Conservation (phyloP, 257 asterid genomes). For the Eucommia ulmoides region DNA sequence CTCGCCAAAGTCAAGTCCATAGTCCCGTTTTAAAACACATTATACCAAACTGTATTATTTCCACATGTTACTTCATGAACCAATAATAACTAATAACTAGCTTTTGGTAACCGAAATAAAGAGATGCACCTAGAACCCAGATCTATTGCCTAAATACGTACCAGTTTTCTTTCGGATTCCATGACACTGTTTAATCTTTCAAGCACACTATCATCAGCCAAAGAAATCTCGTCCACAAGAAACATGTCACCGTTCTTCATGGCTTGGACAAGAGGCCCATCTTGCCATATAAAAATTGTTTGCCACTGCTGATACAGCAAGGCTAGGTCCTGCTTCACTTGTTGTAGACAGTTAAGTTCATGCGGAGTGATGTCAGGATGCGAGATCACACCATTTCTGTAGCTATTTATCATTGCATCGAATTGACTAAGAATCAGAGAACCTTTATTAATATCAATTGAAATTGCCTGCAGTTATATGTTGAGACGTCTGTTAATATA, state of each 20-base stretch:
- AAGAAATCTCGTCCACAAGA: constrained; percentile 91
- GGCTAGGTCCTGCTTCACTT: constrained; percentile 23
- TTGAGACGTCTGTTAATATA: too few species aligned
- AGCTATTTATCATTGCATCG: constrained; percentile 31
- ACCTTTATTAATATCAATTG: constrained; percentile 69
- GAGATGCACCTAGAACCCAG: not conserved
- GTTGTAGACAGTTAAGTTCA: constrained; percentile 32
- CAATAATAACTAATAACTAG: too few species aligned
- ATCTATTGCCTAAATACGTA: constrained; percentile 15
- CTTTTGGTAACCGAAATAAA: not conserved
- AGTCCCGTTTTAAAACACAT: too few species aligned
- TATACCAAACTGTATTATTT: too few species aligned
- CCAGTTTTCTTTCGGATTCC: constrained; percentile 95
- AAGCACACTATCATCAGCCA: constrained; percentile 98
- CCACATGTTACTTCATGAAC: too few species aligned
- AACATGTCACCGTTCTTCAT: constrained; percentile 79
- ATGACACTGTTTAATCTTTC: constrained; percentile 91
- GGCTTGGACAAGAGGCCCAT: constrained; percentile 96
- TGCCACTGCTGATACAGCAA: constrained; percentile 68
- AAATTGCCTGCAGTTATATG: constrained; percentile 62
- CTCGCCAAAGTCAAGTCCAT: too few species aligned
- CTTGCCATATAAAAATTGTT: constrained; percentile 85
- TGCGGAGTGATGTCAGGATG: constrained; percentile 45
- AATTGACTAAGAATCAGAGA: constrained; percentile 33
- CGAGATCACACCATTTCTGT: constrained; percentile 27